A percentile compares a stretch with the other conserved stretches of the same genome.
Evolutionary conservation across 1,284 basidiomycete genomes (phyloP).

Genomic region (Cutaneotrichosporon dermatis): DNA sequence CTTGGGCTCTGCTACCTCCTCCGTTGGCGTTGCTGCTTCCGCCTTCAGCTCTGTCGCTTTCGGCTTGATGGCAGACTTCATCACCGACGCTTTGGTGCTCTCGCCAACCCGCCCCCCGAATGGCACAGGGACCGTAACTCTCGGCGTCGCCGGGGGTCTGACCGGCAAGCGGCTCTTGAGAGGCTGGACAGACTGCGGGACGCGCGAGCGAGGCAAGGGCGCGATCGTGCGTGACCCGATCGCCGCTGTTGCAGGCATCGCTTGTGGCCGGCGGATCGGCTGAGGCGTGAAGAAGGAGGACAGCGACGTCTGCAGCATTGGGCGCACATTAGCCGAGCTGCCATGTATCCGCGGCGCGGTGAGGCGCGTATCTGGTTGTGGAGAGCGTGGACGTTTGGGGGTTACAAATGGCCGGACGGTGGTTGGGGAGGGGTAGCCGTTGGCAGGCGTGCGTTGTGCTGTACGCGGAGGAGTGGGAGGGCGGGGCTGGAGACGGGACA

Average conservation of each 20-base stretch:
- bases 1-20: background rate
- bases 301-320: background rate
- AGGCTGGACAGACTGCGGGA: background rate
- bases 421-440: slow-evolving; percentile 4
- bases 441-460: slow-evolving; percentile 4
- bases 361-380: background rate
- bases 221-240: background rate
- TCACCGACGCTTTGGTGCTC: background rate
- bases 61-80: background rate
- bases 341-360: background rate
- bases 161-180: background rate
- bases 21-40: background rate
- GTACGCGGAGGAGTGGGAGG: slow-evolving; percentile 12
- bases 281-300: slow-evolving; percentile 2
- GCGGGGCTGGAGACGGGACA: background rate
- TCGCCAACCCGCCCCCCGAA: slow-evolving; percentile 8
- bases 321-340: too few relatives aligned
- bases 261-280: background rate
- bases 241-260: background rate
- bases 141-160: background rate
- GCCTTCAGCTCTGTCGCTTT: too few relatives aligned
- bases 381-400: slow-evolving; percentile 4
- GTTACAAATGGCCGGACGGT: background rate
- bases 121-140: slow-evolving; percentile 4
- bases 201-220: background rate